A percentile compares a stretch with the other conserved stretches of the same genome.
phyloP scores from a whole-genome alignment of 345 rosid species.

The Reutealis trisperma region DNA sequence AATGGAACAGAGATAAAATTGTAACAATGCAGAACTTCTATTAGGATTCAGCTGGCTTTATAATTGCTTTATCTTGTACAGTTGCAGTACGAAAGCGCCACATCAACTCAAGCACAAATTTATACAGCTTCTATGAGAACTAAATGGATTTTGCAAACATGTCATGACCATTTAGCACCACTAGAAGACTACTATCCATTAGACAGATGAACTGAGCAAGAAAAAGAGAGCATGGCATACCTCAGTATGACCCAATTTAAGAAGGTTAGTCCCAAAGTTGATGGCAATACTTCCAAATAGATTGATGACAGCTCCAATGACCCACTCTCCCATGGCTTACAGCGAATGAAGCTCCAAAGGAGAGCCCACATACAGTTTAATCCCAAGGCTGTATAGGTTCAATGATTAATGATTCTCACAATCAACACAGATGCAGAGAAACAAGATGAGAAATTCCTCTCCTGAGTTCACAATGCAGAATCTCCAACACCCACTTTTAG shows the following conservation, averaged over 20 bases:
- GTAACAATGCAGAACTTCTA: neutral
- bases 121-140: neutral
- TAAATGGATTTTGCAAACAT: neutral
- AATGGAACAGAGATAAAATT: neutral
- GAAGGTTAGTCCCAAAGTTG: slow-evolving; percentile 98
- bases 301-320: slow-evolving; percentile 94
- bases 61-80: neutral
- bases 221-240: slow-evolving; percentile 30
- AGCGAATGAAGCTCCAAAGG: slow-evolving; percentile 33
- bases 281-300: slow-evolving; percentile 96
- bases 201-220: too few species aligned
- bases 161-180: neutral
- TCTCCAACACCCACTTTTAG: neutral
- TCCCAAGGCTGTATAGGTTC: slow-evolving; percentile 27
- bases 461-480: neutral
- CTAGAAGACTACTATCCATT: neutral
- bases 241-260: slow-evolving; percentile 94
- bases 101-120: neutral
- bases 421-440: neutral
- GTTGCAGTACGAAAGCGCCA: neutral
- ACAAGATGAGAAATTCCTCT: neutral
- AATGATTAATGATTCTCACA: slow-evolving; percentile 23
- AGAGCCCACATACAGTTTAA: slow-evolving; percentile 39
- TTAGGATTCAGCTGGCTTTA: neutral
- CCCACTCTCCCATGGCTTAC: slow-evolving; percentile 94